Percentiles rank a stretch among this genome's conserved stretches.
phyloP scores from a whole-genome alignment of 2,329 filamentous ascomycete genomes.

The Penicillium sp. region DNA sequence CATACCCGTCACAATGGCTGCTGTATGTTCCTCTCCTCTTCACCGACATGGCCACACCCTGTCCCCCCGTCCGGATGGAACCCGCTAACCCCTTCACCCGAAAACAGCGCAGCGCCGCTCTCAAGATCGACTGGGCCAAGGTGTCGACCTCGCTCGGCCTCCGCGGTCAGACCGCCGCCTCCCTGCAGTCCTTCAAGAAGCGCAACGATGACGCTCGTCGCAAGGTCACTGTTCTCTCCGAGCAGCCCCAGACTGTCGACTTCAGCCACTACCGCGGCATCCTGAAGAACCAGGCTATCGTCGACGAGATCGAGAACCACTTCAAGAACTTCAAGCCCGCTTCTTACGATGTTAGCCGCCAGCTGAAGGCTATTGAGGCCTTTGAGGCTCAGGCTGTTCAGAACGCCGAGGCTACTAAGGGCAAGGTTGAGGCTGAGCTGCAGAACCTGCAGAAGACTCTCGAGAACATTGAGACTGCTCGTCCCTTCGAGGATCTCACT shows the following conservation, averaged over 20 bases:
- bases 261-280: constrained; percentile 86
- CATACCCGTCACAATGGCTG: constrained; percentile 41
- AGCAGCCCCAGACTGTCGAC: constrained; percentile 83
- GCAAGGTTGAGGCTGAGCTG: constrained; percentile 90
- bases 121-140: constrained; percentile 99
- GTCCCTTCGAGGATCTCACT: constrained; percentile 95
- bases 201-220: constrained; percentile 98
- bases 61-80: constrained; percentile 6
- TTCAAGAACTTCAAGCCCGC: constrained; percentile 87
- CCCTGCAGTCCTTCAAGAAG: constrained; percentile 97
- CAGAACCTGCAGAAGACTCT: constrained; percentile 90
- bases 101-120: constrained; percentile 84
- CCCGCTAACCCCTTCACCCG: constrained; percentile 26
- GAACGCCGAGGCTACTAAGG: constrained; percentile 96
- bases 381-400: constrained; percentile 96
- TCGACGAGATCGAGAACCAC: constrained; percentile 97
- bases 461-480: constrained; percentile 93
- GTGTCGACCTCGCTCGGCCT: constrained; percentile 91
- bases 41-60: not conserved
- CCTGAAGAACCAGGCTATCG: constrained; percentile 92
- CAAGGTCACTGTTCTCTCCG: constrained; percentile 78
- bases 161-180: constrained; percentile 85
- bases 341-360: constrained; percentile 86
- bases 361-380: constrained; percentile 96
- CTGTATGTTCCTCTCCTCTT: constrained; percentile 31